Evolutionary conservation across 2,329 filamentous ascomycete species (phyloP).

Genomic region (Microsporum audouinii): DNA sequence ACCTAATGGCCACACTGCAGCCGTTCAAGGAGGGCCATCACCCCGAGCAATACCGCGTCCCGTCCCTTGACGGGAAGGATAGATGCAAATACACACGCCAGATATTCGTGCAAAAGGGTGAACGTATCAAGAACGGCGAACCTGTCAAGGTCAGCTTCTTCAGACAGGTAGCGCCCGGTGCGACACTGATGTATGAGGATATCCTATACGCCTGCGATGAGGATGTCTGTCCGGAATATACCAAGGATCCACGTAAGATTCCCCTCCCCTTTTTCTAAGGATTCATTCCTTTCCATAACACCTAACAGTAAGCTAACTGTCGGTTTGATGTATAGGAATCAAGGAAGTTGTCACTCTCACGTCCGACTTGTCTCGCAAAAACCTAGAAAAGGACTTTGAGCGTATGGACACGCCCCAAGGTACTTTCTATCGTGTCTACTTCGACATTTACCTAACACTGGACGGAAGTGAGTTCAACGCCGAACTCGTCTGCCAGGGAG

Average conservation of each 20-base stretch:
- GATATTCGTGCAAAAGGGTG: constrained; percentile 97
- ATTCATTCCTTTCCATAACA: background rate
- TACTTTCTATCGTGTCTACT: constrained; percentile 72
- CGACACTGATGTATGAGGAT: constrained; percentile 98
- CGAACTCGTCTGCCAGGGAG: constrained; percentile 95
- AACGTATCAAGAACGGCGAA: constrained; percentile 98
- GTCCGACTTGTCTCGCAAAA: constrained; percentile 92
- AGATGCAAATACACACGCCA: constrained; percentile 97
- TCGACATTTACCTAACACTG: constrained; percentile 72
- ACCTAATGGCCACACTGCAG: constrained; percentile 97
- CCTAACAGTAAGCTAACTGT: background rate
- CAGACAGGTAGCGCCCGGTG: constrained; percentile 90
- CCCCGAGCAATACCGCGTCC: constrained; percentile 94
- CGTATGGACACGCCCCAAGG: constrained; percentile 98
- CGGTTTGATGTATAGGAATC: constrained; percentile 53
- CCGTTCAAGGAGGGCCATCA: constrained; percentile 99
- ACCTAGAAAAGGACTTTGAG: constrained; percentile 98
- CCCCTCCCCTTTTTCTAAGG: background rate
- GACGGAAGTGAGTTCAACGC: constrained; percentile 97
- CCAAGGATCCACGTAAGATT: constrained; percentile 92
- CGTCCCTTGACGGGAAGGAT: constrained; percentile 91
- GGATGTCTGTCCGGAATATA: constrained; percentile 96
- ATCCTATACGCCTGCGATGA: constrained; percentile 96
- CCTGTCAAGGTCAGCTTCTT: constrained; percentile 98
- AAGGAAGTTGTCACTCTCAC: constrained; percentile 98